Conservation (phyloP, 1,284 basidiomycete genomes). For the Testicularia cyperi region DNA sequence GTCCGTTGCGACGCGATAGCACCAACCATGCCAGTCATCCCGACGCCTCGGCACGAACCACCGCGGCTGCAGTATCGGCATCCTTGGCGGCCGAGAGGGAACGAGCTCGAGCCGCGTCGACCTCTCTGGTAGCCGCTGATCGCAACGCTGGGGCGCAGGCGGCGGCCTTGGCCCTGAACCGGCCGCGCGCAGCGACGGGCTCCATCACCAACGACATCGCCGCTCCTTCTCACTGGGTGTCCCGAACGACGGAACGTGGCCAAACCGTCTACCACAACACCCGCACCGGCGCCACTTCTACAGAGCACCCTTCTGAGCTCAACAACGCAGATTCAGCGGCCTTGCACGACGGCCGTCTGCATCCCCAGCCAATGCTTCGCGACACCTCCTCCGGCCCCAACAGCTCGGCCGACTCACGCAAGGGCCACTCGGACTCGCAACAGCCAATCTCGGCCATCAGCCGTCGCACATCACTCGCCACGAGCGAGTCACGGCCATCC, state of each 20-base stretch:
- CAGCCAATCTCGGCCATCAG: slow-evolving; percentile 68
- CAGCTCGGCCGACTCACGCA: slow-evolving; percentile 22
- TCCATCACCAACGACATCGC: slow-evolving; percentile 44
- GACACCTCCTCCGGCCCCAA: slow-evolving; percentile 9
- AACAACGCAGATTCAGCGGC: slow-evolving; percentile 1
- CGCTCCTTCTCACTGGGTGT: slow-evolving; percentile 63
- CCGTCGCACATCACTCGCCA: slow-evolving; percentile 4
- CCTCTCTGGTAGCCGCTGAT: slow-evolving; percentile 11
- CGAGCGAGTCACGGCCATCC: slow-evolving; percentile 23
- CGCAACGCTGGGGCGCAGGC: too few relatives aligned
- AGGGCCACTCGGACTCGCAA: slow-evolving; percentile 63
- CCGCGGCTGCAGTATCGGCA: too few relatives aligned
- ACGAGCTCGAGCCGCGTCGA: slow-evolving; percentile 11
- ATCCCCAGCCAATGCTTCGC: slow-evolving; percentile 12
- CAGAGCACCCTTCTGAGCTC: slow-evolving; percentile 70
- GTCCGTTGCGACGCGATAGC: too few relatives aligned
- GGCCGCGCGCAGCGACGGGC: slow-evolving; percentile 42
- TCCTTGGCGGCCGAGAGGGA: too few relatives aligned
- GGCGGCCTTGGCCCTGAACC: slow-evolving; percentile 4
- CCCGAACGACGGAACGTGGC: slow-evolving; percentile 61
- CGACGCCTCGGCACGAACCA: too few relatives aligned
- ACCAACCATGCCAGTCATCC: too few relatives aligned
- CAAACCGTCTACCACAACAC: slow-evolving; percentile 93
- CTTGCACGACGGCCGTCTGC: slow-evolving; percentile 3
- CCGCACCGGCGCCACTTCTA: slow-evolving; percentile 79